A percentile compares a stretch with the other conserved stretches of the same genome.
These are phyloP conservation scores for Juglanconis sp. DNA, from an alignment of 2,329 filamentous ascomycete genomes.

Conservation along the genomic window DNA sequence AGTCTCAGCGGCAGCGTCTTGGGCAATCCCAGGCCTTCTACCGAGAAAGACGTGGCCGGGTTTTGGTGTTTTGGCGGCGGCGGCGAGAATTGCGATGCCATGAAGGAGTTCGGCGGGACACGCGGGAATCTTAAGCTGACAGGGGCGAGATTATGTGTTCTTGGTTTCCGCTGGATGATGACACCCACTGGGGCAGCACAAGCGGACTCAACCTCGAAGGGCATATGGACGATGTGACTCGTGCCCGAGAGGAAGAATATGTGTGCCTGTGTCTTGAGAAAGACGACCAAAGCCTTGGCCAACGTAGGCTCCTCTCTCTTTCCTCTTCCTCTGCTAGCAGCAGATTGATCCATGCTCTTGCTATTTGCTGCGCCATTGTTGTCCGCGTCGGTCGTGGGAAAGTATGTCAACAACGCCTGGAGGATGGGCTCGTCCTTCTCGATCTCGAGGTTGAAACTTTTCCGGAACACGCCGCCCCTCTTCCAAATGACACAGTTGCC, in stretches of 20 bases:
- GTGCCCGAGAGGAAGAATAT: slow-evolving; percentile 87
- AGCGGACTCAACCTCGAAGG: slow-evolving; percentile 88
- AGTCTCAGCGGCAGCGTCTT: slow-evolving; percentile 52
- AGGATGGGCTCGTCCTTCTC: slow-evolving; percentile 76
- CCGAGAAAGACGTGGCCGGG: slow-evolving; percentile 53
- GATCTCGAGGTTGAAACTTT: slow-evolving; percentile 79
- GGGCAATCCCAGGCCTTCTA: slow-evolving; percentile 53
- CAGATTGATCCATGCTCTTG: slow-evolving; percentile 9
- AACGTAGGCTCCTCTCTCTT: slow-evolving; percentile 27
- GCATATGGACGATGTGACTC: slow-evolving; percentile 85
- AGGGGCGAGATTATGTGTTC: slow-evolving; percentile 45
- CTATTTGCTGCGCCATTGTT: slow-evolving; percentile 22
- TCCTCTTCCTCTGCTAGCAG: background rate
- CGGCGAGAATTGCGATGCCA: slow-evolving; percentile 63
- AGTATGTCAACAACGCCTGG: slow-evolving; percentile 84
- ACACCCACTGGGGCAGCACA: slow-evolving; percentile 80
- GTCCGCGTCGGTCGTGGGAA: slow-evolving; percentile 53
- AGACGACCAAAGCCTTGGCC: slow-evolving; percentile 76
- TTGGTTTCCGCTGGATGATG: slow-evolving; percentile 77
- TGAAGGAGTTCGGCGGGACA: slow-evolving; percentile 80
- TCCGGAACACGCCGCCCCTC: slow-evolving; percentile 77
- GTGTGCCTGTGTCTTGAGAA: slow-evolving; percentile 89
- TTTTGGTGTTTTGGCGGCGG: slow-evolving; percentile 37
- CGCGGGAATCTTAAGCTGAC: slow-evolving; percentile 54
- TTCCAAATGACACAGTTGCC: slow-evolving; percentile 82